phyloP scores from a whole-genome alignment of 495 filamentous ascomycete species.

The Cetradonia linearis region DNA sequence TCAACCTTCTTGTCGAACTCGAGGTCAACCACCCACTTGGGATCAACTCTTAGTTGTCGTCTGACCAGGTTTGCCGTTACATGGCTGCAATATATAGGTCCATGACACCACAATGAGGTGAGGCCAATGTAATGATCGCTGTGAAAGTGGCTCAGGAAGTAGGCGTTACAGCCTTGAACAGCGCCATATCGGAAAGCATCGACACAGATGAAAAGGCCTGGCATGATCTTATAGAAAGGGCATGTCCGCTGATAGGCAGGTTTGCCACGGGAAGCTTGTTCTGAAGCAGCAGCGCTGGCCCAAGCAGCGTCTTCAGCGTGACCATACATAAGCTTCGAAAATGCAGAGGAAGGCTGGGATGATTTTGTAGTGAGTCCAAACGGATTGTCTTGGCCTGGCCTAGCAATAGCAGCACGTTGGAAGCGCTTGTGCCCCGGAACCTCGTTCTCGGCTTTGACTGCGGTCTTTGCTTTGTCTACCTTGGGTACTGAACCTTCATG shows the following conservation, averaged over 20 bases:
- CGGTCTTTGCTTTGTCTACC: constrained; percentile 14
- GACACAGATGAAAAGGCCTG: constrained; percentile 82
- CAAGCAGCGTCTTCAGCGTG: constrained; percentile 87
- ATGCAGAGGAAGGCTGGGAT: constrained; percentile 50
- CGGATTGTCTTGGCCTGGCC: constrained; percentile 68
- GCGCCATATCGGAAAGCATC: constrained; percentile 95
- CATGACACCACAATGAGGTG: constrained; percentile 78
- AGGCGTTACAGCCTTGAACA: constrained; percentile 82
- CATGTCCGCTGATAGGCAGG: constrained; percentile 82
- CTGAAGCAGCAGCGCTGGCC: constrained; percentile 73
- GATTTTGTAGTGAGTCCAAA: constrained; percentile 41
- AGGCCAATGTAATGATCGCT: constrained; percentile 95
- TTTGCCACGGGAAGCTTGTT: constrained; percentile 72
- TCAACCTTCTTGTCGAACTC: constrained; percentile 77
- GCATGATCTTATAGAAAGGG: constrained; percentile 97
- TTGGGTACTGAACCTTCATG: neutral
- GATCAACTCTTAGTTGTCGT: constrained; percentile 73
- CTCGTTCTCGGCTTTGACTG: constrained; percentile 22
- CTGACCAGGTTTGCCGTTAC: constrained; percentile 85
- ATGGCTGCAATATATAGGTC: constrained; percentile 91
- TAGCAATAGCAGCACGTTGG: constrained; percentile 56
- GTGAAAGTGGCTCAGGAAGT: constrained; percentile 97
- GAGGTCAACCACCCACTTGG: constrained; percentile 73
- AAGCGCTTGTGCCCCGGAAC: constrained; percentile 43
- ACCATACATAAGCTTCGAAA: constrained; percentile 81